These are phyloP conservation scores for Euphrasia arctica DNA, from an alignment of 305 asterid genomes.

Conservation along the genomic window DNA sequence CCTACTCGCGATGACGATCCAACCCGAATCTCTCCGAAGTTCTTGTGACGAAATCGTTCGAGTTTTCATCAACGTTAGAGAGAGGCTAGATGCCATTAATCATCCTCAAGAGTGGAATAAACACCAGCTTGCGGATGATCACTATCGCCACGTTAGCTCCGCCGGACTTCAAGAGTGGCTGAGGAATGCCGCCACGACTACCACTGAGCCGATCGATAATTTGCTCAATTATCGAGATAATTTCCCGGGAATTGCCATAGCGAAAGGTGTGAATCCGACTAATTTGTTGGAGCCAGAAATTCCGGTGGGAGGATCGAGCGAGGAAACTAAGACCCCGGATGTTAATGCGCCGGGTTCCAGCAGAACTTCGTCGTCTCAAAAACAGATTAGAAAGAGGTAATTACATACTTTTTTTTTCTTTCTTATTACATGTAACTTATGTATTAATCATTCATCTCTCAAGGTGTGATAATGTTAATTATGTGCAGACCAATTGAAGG, in stretches of 20 bases:
- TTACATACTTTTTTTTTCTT: constrained; percentile 22
- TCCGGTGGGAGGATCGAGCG: constrained; percentile 13
- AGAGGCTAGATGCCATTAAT: constrained; percentile 23
- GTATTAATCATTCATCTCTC: neutral
- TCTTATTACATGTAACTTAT: neutral
- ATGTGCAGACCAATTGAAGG: constrained; percentile 40
- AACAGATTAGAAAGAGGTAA: constrained; percentile 50
- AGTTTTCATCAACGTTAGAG: constrained; percentile 42
- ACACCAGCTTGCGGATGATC: constrained; percentile 12
- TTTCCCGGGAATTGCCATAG: no score
- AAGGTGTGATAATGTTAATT: no score
- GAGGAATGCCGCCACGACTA: neutral
- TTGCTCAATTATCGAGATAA: constrained; percentile 29
- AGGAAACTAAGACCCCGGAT: neutral
- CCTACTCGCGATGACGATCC: constrained; percentile 38
- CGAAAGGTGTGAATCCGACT: neutral
- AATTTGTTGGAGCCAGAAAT: constrained; percentile 25
- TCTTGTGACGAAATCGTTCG: constrained; percentile 54
- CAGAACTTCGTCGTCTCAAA: constrained; percentile 37
- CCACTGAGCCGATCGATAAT: constrained; percentile 28
- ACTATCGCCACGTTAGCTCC: neutral
- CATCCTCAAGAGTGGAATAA: neutral
- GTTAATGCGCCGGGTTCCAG: constrained; percentile 32
- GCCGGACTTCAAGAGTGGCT: neutral
- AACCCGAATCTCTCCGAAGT: constrained; percentile 30